These are phyloP conservation scores for Botrytis hyacinthi DNA, from an alignment of 2,329 filamentous ascomycete genomes.

Conservation along the genomic window DNA sequence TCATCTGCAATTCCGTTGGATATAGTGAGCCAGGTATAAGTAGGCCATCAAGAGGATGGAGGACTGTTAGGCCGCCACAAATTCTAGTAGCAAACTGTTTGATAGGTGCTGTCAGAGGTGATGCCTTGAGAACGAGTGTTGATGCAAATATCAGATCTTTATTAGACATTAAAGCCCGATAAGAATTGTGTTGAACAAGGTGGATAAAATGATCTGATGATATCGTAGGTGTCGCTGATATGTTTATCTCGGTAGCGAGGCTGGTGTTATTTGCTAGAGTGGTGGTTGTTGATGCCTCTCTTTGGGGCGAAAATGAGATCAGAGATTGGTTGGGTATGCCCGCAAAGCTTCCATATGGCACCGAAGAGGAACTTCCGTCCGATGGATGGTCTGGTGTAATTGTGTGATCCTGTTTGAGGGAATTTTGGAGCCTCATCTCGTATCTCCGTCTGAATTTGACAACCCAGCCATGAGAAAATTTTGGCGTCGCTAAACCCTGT, in stretches of 20 bases:
- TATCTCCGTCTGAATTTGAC: constrained; percentile 23
- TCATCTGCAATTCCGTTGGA: neutral
- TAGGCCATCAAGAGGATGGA: constrained; percentile 16
- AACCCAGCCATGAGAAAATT: constrained; percentile 26
- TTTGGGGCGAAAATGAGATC: neutral
- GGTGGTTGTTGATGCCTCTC: neutral
- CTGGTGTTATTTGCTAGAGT: neutral
- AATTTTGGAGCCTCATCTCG: constrained; percentile 12
- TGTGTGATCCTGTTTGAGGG: constrained; percentile 11
- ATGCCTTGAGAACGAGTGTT: constrained; percentile 16
- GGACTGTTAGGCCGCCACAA: constrained; percentile 21
- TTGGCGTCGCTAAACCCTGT: constrained; percentile 20
- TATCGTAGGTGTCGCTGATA: constrained; percentile 13
- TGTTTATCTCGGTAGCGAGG: neutral
- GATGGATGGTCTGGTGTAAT: neutral
- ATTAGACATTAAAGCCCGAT: constrained; percentile 25
- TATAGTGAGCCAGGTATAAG: neutral
- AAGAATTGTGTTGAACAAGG: constrained; percentile 28
- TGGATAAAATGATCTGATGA: constrained; percentile 28
- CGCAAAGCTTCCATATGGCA: neutral
- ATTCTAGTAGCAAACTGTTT: constrained; percentile 20
- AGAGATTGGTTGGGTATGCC: neutral
- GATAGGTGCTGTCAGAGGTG: constrained; percentile 10
- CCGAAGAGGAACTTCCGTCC: neutral
- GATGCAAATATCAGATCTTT: constrained; percentile 22